Percentiles rank a stretch among this genome's conserved stretches.
phyloP scores from a whole-genome alignment of 2,329 filamentous ascomycete genomes.

The Stemphylium beticola region DNA sequence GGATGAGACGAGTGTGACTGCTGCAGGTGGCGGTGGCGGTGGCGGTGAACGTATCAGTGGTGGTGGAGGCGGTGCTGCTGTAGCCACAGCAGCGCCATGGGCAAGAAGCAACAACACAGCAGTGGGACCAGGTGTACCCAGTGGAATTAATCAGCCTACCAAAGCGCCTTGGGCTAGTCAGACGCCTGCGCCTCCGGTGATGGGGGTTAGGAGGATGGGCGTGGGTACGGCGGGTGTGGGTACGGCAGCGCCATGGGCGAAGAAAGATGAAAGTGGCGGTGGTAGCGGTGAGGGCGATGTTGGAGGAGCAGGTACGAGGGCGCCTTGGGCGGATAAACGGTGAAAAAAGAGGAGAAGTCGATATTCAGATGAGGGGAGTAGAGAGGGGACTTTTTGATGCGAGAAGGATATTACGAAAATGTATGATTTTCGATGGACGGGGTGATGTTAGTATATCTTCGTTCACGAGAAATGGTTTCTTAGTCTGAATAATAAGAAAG shows the following conservation, averaged over 20 bases:
- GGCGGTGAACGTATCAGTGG: too few species aligned
- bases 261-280: conserved; percentile 1
- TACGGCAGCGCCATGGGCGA: conserved; percentile 38
- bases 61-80: conserved; percentile 17
- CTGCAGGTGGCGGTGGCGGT: neutral
- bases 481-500: too few species aligned
- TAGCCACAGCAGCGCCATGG: conserved; percentile 36
- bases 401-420: too few species aligned
- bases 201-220: too few species aligned
- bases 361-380: too few species aligned
- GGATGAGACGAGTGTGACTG: conserved; percentile 21
- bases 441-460: too few species aligned
- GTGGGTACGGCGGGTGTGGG: conserved; percentile 20
- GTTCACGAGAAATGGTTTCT: too few species aligned
- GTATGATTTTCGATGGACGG: too few species aligned
- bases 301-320: conserved; percentile 24
- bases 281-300: conserved; percentile 3
- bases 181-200: conserved; percentile 30
- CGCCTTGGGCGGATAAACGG: conserved; percentile 32
- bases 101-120: conserved; percentile 7
- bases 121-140: conserved; percentile 19
- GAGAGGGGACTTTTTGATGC: too few species aligned
- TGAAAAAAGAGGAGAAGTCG: neutral
- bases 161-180: conserved; percentile 33
- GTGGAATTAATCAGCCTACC: conserved; percentile 42